Conservation (phyloP, 2,329 filamentous ascomycete genomes). For the Colletotrichum tofieldiae region DNA sequence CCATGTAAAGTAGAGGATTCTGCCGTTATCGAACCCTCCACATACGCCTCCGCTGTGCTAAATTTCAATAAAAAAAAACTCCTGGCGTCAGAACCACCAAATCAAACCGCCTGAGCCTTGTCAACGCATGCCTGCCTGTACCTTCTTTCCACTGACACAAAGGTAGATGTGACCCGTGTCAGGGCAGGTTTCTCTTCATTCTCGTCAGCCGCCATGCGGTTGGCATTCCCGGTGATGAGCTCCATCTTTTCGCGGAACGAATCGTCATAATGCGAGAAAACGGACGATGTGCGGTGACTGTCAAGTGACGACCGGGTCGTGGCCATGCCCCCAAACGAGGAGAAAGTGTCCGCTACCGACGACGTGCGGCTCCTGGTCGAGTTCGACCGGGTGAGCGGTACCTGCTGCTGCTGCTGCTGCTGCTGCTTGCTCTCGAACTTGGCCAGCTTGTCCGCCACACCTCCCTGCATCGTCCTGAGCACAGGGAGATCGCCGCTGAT, state of each 20-base stretch:
- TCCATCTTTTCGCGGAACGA: conserved; percentile 41
- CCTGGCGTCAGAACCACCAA: neutral
- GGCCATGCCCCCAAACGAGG: conserved; percentile 22
- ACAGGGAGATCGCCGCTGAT: conserved; percentile 34
- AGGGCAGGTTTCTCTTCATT: conserved; percentile 22
- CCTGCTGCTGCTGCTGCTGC: conserved; percentile 18
- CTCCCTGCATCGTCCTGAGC: conserved; percentile 32
- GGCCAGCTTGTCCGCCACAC: conserved; percentile 38
- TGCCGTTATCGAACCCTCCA: conserved; percentile 5
- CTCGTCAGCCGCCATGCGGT: conserved; percentile 16
- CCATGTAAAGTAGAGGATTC: neutral
- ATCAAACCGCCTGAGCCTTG: neutral
- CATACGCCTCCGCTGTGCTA: conserved; percentile 19
- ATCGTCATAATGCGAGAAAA: conserved; percentile 40
- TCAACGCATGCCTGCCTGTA: neutral
- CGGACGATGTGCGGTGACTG: conserved; percentile 35
- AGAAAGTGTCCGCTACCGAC: conserved; percentile 35
- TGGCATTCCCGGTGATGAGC: conserved; percentile 20
- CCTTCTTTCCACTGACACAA: conserved; percentile 9
- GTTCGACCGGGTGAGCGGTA: conserved; percentile 27
- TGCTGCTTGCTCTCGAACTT: conserved; percentile 29
- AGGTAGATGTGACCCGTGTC: conserved; percentile 17
- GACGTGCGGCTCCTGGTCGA: conserved; percentile 31
- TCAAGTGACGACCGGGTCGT: conserved; percentile 34
- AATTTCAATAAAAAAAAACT: neutral